phyloP scores from a whole-genome alignment of 805 yeast genomes.

The Candida argentea region DNA sequence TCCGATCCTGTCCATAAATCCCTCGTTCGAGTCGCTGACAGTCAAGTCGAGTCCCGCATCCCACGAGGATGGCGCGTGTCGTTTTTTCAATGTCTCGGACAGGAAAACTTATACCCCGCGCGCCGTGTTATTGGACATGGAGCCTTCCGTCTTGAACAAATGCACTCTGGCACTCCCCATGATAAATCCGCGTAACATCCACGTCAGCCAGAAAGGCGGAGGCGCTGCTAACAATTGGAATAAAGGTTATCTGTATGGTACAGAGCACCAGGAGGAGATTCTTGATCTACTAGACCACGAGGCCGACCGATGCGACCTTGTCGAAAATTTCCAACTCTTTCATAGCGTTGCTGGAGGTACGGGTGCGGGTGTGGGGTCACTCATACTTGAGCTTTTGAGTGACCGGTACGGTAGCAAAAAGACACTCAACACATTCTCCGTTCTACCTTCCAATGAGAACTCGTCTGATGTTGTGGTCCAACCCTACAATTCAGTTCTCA shows the following conservation, averaged over 20 bases:
- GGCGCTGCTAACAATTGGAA: slow-evolving; percentile 99
- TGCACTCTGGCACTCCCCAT: slow-evolving; percentile 45
- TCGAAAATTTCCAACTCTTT: slow-evolving; percentile 82
- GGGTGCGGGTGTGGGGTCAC: slow-evolving; percentile 92
- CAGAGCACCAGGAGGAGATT: slow-evolving; percentile 57
- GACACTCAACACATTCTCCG: slow-evolving; percentile 72
- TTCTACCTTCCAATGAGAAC: slow-evolving; percentile 69
- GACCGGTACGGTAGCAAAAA: slow-evolving; percentile 77
- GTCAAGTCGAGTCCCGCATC: slow-evolving; percentile 5
- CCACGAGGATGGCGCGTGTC: slow-evolving; percentile 66
- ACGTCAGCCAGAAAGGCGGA: slow-evolving; percentile 67
- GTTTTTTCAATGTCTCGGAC: slow-evolving; percentile 72
- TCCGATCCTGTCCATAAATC: slow-evolving; percentile 18
- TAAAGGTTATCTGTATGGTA: slow-evolving; percentile 74
- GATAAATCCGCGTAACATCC: slow-evolving; percentile 77
- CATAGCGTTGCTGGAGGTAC: slow-evolving; percentile 99
- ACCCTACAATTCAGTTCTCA: slow-evolving; percentile 83
- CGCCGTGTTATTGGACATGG: slow-evolving; percentile 75
- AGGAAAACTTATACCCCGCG: slow-evolving; percentile 80
- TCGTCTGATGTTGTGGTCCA: slow-evolving; percentile 96
- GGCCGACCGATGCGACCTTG: slow-evolving; percentile 78
- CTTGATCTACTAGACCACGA: slow-evolving; percentile 81
- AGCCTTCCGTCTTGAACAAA: slow-evolving; percentile 76
- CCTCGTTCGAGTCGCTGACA: slow-evolving; percentile 5
- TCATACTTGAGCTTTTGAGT: slow-evolving; percentile 61